Evolutionary conservation across 805 yeast genomes (phyloP), one percentile per base, ranked within the genome.

Genomic region (Lipomyces starkeyi): DNA sequence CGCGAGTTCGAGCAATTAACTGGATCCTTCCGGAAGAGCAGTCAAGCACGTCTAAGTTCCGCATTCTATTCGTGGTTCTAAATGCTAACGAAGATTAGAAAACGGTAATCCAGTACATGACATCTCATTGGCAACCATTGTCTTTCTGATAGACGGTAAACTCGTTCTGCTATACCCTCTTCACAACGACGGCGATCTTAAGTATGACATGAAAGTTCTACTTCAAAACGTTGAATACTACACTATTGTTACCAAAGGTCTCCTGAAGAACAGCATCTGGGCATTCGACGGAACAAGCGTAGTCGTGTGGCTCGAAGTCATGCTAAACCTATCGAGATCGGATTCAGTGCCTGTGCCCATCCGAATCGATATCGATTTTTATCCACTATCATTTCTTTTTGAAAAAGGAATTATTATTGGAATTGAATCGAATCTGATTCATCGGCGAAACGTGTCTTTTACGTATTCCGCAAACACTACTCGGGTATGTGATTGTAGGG

Each of bases 391-490:
- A 3, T 77, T 83, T 43, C 77, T 84, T 47, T 70, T 78, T n/a
- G 80, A 79, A 47, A 83, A 85, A 65, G 87, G 86, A 43, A 76
- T 84, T 61, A 76, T 85, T 7, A 78, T 83, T 62, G 86, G 87
- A 4, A 74, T 84, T n/a, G 87, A 85, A 63, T 75, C 84, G 9
- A 86, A 84, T 64, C 72, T 79, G 11, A 73, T 79, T 14, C 72
- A 73, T 14, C 73, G 82, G 54, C 71, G 75, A 13, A 79, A 78
- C 20, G 77, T 76, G 29, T 57, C 73, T 1, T 79, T 79, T 68
- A 64, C 77, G 7, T 76, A 77, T 49, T 76, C 79, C 13, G 49
- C 43, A 32, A 63, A 68, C 25, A 64, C 69, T 0, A 70, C 73
- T 9, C 34, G 72, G 29, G 65, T 61, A 62, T 20, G 65, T 57